phyloP scores from a whole-genome alignment of 2,329 filamentous ascomycete genomes.

The Fusarium staphyleae region DNA sequence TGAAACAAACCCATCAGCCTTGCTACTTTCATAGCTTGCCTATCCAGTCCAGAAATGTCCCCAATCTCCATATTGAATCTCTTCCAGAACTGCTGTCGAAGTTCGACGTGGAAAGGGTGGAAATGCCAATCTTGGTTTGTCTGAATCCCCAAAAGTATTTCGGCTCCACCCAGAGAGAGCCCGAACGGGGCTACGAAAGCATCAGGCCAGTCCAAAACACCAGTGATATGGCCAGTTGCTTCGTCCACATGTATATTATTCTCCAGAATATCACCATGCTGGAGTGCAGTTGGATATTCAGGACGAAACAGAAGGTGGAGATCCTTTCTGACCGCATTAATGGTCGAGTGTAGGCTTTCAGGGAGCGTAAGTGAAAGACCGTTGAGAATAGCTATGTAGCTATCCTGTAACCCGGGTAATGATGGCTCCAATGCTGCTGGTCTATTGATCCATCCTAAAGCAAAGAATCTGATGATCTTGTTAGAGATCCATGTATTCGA shows the following conservation, averaged over 20 bases:
- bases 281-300: constrained; percentile 34
- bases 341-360: constrained; percentile 10
- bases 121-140: constrained; percentile 18
- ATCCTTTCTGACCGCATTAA: constrained; percentile 15
- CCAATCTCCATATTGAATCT: constrained; percentile 10
- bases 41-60: constrained; percentile 5
- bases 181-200: constrained; percentile 40
- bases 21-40: constrained; percentile 12
- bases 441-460: constrained; percentile 24
- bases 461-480: constrained; percentile 27
- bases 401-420: constrained; percentile 9
- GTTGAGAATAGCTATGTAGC: constrained; percentile 19
- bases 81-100: constrained; percentile 15
- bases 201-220: constrained; percentile 43
- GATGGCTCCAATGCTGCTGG: not conserved
- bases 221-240: constrained; percentile 37
- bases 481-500: no score
- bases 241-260: constrained; percentile 43
- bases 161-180: constrained; percentile 37
- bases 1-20: constrained; percentile 21
- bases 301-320: constrained; percentile 30
- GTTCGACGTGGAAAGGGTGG: constrained; percentile 12
- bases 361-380: constrained; percentile 20
- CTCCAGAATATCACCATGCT: constrained; percentile 41
- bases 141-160: constrained; percentile 29